Conservation (phyloP, 2,329 filamentous ascomycete genomes). For the Nemania bipapillata region DNA sequence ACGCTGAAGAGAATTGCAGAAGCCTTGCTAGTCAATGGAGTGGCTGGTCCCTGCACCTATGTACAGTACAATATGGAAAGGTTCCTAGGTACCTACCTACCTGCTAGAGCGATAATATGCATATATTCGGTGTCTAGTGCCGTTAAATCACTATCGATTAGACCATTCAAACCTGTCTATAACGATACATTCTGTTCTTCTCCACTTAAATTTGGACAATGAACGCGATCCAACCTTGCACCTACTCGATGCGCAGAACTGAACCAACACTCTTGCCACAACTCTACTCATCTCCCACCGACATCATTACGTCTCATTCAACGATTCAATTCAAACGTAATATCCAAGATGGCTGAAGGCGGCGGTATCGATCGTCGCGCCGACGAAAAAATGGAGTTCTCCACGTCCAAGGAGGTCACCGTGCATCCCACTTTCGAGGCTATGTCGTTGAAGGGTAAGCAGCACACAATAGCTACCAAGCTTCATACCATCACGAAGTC, state of each 20-base stretch:
- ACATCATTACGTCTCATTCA: background rate
- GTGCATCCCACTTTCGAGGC: slow-evolving; percentile 93
- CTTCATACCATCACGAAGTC: background rate
- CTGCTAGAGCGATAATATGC: background rate
- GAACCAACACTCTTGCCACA: background rate
- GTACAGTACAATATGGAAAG: background rate
- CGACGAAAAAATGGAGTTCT: slow-evolving; percentile 97
- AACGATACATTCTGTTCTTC: background rate
- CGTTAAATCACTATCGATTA: background rate
- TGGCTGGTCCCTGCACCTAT: background rate
- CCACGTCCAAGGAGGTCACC: slow-evolving; percentile 96
- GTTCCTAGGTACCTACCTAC: background rate
- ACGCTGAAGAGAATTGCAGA: slow-evolving; percentile 42
- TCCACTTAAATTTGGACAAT: slow-evolving; percentile 29
- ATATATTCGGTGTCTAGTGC: background rate
- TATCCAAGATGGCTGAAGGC: slow-evolving; percentile 81
- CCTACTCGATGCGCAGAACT: too few relatives aligned
- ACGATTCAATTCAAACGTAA: slow-evolving; percentile 4
- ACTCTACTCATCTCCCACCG: background rate
- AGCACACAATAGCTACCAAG: background rate
- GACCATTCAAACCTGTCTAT: background rate
- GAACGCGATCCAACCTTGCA: too few relatives aligned
- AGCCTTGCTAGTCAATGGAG: background rate
- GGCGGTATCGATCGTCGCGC: slow-evolving; percentile 85
- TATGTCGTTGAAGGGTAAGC: slow-evolving; percentile 89